Percentiles rank a stretch among this genome's conserved stretches.
Evolutionary conservation across 805 yeast species (phyloP).

Genomic region (Lachancea dasiensis): DNA sequence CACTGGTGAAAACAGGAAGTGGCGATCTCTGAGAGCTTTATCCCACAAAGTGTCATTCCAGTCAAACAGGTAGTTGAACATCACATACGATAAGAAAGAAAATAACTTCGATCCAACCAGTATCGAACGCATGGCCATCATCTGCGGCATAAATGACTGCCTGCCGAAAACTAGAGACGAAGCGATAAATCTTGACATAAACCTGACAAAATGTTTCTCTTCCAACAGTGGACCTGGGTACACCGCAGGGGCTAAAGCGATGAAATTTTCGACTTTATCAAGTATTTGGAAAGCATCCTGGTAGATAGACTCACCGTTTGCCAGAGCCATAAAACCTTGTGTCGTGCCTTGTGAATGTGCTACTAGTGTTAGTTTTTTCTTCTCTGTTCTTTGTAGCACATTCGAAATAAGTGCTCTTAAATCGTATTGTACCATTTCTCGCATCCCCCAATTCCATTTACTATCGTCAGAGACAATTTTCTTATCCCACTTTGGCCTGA

Average conservation of each 20-base stretch:
- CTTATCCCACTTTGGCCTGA: slow-evolving; percentile 58
- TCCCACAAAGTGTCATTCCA: slow-evolving; percentile 86
- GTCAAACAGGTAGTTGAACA: slow-evolving; percentile 81
- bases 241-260: slow-evolving; percentile 86
- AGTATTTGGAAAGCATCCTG: slow-evolving; percentile 37
- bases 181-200: slow-evolving; percentile 50
- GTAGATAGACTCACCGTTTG: slow-evolving; percentile 35
- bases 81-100: slow-evolving; percentile 62
- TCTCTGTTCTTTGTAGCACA: slow-evolving; percentile 39
- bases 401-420: slow-evolving; percentile 65
- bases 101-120: slow-evolving; percentile 48
- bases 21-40: slow-evolving; percentile 54
- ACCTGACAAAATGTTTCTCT: slow-evolving; percentile 52
- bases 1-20: slow-evolving; percentile 81
- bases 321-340: slow-evolving; percentile 67
- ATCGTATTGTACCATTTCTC: slow-evolving; percentile 76
- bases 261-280: slow-evolving; percentile 55
- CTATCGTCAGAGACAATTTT: slow-evolving; percentile 30
- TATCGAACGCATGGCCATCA: slow-evolving; percentile 52
- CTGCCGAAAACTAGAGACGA: slow-evolving; percentile 60
- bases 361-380: slow-evolving; percentile 48
- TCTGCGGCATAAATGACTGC: slow-evolving; percentile 69
- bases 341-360: slow-evolving; percentile 96
- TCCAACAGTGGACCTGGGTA: slow-evolving; percentile 76
- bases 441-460: slow-evolving; percentile 93